Percentiles rank a stretch among this genome's conserved stretches.
These are phyloP conservation scores for Funneliformis mosseae DNA, from an alignment of 192 early-diverging fungal species.

Conservation along the genomic window DNA sequence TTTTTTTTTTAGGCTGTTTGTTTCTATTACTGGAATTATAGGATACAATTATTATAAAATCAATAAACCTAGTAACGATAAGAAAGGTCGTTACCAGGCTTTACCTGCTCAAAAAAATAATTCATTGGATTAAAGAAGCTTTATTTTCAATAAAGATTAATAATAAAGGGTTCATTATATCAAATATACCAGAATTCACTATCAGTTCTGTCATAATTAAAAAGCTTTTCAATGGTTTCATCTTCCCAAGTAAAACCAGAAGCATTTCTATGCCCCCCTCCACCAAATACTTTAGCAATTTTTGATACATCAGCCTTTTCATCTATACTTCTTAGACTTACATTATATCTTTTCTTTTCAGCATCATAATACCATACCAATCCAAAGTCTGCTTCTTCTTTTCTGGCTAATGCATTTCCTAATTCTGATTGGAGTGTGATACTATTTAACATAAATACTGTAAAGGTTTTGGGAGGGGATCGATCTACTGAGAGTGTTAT, in stretches of 20 bases:
- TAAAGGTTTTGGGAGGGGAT: neutral
- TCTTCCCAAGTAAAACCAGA: slow-evolving; percentile 12
- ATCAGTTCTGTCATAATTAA: neutral
- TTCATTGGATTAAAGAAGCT: neutral
- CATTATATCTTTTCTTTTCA: neutral
- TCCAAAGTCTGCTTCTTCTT: slow-evolving; percentile 4
- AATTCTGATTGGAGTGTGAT: neutral
- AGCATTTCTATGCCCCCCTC: slow-evolving; percentile 23
- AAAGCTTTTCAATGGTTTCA: neutral
- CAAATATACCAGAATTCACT: neutral
- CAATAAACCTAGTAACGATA: neutral
- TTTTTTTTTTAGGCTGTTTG: slow-evolving; percentile 45
- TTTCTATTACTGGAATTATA: slow-evolving; percentile 60
- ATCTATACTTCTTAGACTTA: slow-evolving; percentile 21
- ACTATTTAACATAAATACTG: neutral
- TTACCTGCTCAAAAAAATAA: slow-evolving; percentile 12
- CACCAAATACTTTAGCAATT: slow-evolving; percentile 19
- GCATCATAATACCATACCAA: slow-evolving; percentile 10
- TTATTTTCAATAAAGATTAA: too few relatives aligned
- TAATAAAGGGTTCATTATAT: neutral
- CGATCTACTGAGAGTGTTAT: neutral
- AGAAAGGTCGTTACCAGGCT: slow-evolving; percentile 14
- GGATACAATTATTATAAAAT: slow-evolving; percentile 35
- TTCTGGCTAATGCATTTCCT: neutral
- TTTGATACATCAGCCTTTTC: slow-evolving; percentile 21